Conservation (phyloP, 2,329 filamentous ascomycete genomes). For the Hypoxylon sp. region DNA sequence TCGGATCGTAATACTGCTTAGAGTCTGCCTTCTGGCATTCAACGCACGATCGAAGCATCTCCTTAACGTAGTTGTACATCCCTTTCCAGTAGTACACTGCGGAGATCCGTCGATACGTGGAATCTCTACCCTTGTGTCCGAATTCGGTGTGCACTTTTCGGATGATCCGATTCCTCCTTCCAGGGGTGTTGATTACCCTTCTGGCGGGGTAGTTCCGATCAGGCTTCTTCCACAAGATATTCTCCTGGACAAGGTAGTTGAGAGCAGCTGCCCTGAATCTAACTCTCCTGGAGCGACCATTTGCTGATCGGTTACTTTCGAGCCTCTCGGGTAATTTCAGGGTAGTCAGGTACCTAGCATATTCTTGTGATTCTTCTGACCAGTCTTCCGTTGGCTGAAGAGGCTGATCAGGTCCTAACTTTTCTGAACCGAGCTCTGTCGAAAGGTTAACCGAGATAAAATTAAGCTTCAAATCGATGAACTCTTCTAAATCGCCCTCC, state of each 20-base stretch:
- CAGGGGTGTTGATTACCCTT: background rate
- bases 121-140: background rate
- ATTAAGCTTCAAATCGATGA: background rate
- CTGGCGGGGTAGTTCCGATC: background rate
- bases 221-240: too few relatives aligned
- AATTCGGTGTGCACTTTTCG: background rate
- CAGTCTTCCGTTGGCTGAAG: background rate
- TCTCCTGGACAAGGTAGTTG: too few relatives aligned
- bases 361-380: background rate
- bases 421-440: background rate
- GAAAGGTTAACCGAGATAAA: background rate
- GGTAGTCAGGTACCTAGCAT: background rate
- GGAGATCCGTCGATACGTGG: background rate
- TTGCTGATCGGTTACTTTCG: too few relatives aligned
- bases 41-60: background rate
- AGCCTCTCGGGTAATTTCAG: too few relatives aligned
- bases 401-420: too few relatives aligned
- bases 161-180: background rate
- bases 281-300: too few relatives aligned
- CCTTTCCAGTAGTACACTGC: constrained; percentile 1
- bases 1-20: background rate
- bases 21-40: background rate
- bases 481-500: background rate
- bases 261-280: too few relatives aligned
- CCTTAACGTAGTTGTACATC: background rate